Base-by-base conservation (phyloP, 106 monocot species). In the Agapanthus africanus region DNA sequence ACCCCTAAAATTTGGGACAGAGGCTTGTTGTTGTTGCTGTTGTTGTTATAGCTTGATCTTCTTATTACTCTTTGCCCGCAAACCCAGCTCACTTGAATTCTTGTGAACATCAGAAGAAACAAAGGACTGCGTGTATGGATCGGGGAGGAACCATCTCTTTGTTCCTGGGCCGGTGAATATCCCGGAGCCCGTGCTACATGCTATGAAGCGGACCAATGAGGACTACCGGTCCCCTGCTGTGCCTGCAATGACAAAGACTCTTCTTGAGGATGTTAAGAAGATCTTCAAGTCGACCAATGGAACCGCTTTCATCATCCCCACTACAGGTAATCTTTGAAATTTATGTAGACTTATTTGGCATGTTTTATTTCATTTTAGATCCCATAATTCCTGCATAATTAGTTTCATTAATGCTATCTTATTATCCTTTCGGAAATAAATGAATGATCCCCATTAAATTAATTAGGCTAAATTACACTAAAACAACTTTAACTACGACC, bases 101-200 rank as follows among this genome's bases (percentile, higher is more conserved):
- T n/a, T n/a, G n/a, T n/a, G n/a, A 41, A 41, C 40, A 23, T 46
- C 18, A 36, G 36, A 73, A 49, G 44, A 28, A 78, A 77, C 79
- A 47, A 88, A 85, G 93, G 90, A 93, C 46, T 84, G 86, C 54
- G 70, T 84, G 32, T 84, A 89, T 78, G 93, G 79, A 71, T 89
- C 93, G 39, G 93, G 89, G 61, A 79, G 77, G 75, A 86, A 84
- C 75, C 93, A 93, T 70, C 81, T 89, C 7, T 93, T 90, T 76
- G 93, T 90, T 54, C 93, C 93, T 11, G 90, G 93, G 21, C 93
- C 93, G 14, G 93, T 93, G 59, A 93, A 93, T 75, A 89, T 93
- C 77, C 93, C 89, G 8, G 93, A 93, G 68, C 89, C 79, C 15
- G 93, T 93, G 70, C 31, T 93, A 6, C 71, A 89, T 27, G 93